Evolutionary conservation across 2,329 filamentous ascomycete genomes (phyloP).

Genomic region (Aureobasidium uvarum): DNA sequence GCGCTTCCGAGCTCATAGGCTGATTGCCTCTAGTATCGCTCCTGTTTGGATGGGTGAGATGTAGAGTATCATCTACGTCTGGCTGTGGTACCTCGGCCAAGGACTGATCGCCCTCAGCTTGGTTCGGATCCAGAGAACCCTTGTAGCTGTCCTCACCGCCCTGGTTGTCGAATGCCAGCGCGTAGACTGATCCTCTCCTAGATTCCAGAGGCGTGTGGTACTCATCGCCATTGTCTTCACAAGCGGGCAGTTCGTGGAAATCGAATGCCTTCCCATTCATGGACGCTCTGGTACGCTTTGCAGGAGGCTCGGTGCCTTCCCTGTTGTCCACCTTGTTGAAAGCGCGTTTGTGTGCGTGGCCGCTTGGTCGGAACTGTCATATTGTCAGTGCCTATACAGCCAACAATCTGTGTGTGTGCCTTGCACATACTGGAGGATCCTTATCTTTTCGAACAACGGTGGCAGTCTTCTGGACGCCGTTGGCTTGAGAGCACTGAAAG

Average conservation of each 20-base stretch:
- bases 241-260: background rate
- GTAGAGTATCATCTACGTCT: background rate
- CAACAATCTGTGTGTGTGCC: too few relatives aligned
- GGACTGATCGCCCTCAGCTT: background rate
- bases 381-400: background rate
- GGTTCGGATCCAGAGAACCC: background rate
- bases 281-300: conserved; percentile 5
- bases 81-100: background rate
- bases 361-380: background rate
- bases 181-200: background rate
- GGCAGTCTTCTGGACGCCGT: background rate
- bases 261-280: background rate
- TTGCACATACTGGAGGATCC: background rate
- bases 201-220: background rate
- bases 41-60: background rate
- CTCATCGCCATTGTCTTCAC: background rate
- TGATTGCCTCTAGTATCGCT: background rate
- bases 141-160: background rate
- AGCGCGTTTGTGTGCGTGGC: background rate
- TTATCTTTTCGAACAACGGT: background rate
- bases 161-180: background rate
- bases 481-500: background rate
- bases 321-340: background rate
- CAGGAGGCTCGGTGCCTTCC: conserved; percentile 4
- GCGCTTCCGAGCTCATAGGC: background rate